Base-by-base conservation (phyloP, 306 rosid genomes). In the Sicyos edulis region DNA sequence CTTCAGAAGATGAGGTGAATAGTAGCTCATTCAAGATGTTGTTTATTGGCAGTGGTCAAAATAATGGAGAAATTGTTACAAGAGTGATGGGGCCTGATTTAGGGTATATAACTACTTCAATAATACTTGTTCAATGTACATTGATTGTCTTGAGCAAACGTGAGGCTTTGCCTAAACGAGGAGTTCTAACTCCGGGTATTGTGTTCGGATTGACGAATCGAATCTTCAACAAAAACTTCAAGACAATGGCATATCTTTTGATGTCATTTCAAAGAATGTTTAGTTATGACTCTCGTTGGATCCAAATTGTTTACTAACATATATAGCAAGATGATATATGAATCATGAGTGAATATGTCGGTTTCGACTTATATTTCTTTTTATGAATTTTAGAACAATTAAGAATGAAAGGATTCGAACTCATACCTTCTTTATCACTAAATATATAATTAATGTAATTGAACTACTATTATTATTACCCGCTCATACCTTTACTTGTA, bases 21-120 rank as follows among this genome's bases (percentile, higher is more conserved):
- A 86, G 92, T 65, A 86, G 88, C 14, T 78, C 89, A 6, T 92
- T 92, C 72, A 88, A 90, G 81, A 92, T 92, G 92, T 92, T 96
- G 96, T 89, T 85, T 71, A 80, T 90, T 4, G 96, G 96, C 42
- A 81, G 67, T 20, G 96, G 96, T 83, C 54, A 73, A 92, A 16
- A 85, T 7, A 3, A 92, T 75, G 76, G 60, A 85, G 96, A 92
- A 83, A 84, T 92, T 34, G 67, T 88, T 47, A 88, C 96, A 0
- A 81, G 96, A 85, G 80, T 92, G 20, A 85, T 79, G 80, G 98
- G 92, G 49, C 98, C 96, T 14, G 96, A 92, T 82, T 79, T 85
- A 61, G 98, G 98, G 47, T 88, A 92, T 78, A 45, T 90, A 58
- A 85, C 96, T 22, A 92, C 98, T 2, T 95, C 96, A 2, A 90